phyloP scores from a whole-genome alignment of 2,329 filamentous ascomycete species.

The Cladorrhinum sp. region DNA sequence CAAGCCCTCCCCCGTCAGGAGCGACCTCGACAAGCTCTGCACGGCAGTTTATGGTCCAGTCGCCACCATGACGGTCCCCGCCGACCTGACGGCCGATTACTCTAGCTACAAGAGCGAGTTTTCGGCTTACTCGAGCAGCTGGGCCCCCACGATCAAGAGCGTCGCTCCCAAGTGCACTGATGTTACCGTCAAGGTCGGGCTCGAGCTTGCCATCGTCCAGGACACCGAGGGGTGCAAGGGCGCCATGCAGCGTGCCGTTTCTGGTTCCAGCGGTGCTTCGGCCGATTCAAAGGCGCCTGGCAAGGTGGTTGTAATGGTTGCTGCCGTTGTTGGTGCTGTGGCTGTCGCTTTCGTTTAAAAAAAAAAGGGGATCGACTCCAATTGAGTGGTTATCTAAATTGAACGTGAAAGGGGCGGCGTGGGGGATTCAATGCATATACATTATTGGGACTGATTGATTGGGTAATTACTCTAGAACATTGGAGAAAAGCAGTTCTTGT shows the following conservation, averaged over 20 bases:
- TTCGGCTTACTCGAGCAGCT: not conserved
- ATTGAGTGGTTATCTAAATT: too few relatives aligned
- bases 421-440: not conserved
- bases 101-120: not conserved
- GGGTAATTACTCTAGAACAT: too few relatives aligned
- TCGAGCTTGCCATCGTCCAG: not conserved
- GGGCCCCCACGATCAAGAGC: not conserved
- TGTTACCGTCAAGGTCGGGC: not conserved
- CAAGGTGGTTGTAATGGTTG: too few relatives aligned
- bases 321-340: too few relatives aligned
- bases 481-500: too few relatives aligned
- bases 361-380: too few relatives aligned
- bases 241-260: not conserved
- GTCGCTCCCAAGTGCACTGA: not conserved
- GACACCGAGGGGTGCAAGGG: not conserved
- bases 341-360: too few relatives aligned
- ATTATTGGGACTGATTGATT: too few relatives aligned
- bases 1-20: not conserved
- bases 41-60: not conserved
- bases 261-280: not conserved
- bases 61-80: not conserved
- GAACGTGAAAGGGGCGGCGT: too few relatives aligned
- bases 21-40: not conserved
- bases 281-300: not conserved
- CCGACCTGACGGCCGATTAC: not conserved